Evolutionary conservation across 441 rosid genomes (phyloP), one percentile per base, ranked within the genome.

Genomic region (Croton setiger): DNA sequence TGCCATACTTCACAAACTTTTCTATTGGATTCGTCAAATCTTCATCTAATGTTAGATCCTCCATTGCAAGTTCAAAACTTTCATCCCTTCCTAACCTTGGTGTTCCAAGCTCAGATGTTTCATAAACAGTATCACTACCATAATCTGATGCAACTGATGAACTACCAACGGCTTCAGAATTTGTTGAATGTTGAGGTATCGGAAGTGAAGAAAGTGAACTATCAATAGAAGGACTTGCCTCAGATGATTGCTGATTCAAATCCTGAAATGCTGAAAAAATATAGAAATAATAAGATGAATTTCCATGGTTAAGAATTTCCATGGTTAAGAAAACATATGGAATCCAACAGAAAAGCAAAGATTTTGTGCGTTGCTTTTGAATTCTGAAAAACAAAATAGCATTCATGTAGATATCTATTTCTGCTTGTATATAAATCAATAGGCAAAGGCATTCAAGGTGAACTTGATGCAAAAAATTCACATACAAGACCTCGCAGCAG

Each of bases 401-500:
- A 71, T 12, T 63, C 67, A 53, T 23, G 55, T 56, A 33, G 33
- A 66, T 12, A 13, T 55, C 39, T 55, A 61, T 43, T 58, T 79
- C 60, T 56, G 61, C 20, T 10, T 33, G 33, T 8, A 31, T 37
- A 44, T 3, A 67, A 10, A 64, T 6, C 31, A 11, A 15, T 13
- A 20, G 20, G 33, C 49, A 51, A 53, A 66, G 59, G 67, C 17
- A 27, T 51, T 66, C 13, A 66, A 72, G 55, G 68, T 62, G 57
- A 53, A 62, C 54, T 67, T 68, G 56, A 67, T 76, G 31, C 31
- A 27, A 27, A 27, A 27, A 27, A 27, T 27, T 27, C 69, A 83
- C 96, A 75, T 96, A 96, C 98, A 86, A 75, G 97, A 84, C 83
- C 98, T 88, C 63, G 89, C 98, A 72, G 98, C 90, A 81, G 94